Base-by-base conservation (phyloP, 495 filamentous ascomycete genomes). In the Penicillium soppii region DNA sequence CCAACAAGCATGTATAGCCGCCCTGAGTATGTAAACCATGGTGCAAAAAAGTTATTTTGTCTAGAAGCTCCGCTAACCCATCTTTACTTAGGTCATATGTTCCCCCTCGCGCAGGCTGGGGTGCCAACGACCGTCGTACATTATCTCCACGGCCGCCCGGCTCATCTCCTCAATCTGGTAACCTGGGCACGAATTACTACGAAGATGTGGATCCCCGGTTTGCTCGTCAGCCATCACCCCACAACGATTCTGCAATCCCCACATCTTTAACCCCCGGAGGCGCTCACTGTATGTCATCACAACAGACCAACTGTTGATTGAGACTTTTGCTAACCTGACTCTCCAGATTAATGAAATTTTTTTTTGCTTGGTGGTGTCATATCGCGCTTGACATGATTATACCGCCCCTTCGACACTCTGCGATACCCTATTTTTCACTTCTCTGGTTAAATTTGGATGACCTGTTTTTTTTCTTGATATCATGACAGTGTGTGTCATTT, bases 171-270 rank as follows among this genome's bases (percentile, higher is more conserved):
- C 61, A 52, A 25, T 15, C 38, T 3, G 45, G 27, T 39, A 35
- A 15, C 21, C 30, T 19, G 8, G 33, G 41, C 19, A 43, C 50
- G 37, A 69, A 80, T 50, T 97, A 97, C 69, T 96, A 92, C 63
- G 94, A 98, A 79, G 94, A 97, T 65, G 86, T 94, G 16, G 91
- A 95, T 49, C 94, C 94, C 19, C 86, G 86, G 33, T 98, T 97
- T 65, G 87, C 74, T 39, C 77, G 77, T 51, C 63, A 69, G 48
- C 67, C 65, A 40, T 66, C 67, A 23, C 52, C 61, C 4, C 59
- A 54, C 30, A 59, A 40, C 41, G 53, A 61, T 35, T 20, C 54
- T 3, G 43, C 53, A 8, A 20, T 73, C 26, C 72, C 72, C 10
- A 52, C 69, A 32, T 58, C 56, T 41, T 54, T 75, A 43, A 69